Evolutionary conservation across 768 basidiomycete species (phyloP), one percentile per base, ranked within the genome.

Genomic region (Cystobasidium ongulense): DNA sequence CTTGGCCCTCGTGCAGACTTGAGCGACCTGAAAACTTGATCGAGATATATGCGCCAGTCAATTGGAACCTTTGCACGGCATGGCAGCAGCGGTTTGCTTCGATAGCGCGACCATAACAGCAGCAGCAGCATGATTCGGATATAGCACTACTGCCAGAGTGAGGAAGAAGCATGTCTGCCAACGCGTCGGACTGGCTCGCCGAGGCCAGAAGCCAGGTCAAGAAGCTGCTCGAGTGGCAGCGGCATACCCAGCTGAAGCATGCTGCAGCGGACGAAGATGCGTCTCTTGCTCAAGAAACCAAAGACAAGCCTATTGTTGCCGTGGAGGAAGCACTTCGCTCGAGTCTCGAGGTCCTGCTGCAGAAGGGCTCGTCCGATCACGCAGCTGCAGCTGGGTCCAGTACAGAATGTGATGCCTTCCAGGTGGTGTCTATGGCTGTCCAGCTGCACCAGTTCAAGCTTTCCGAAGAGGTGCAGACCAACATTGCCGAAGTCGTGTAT

Each of bases 361-460:
- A 10, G 33, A 27, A 27, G 33, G 33, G 15, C 33, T 59, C 57
- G 5, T 35, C 8, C 27, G 57, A 59, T 59, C 57, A 59, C 11
- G 29, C 23, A 2, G 5, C 27, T 5, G 33, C 57, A 59, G n/a
- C n/a, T n/a, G 46, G 46, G 15, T 50, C 57, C 27, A 27, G 11
- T 29, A 13, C 25, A 59, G 57, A 59, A 29, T 27, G 57, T 23
- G 57, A 59, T 59, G 57, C 57, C 33, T 59, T 59, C 57, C 57
- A 59, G 29, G 29, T 59, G 29, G 13, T 59, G 29, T 59, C 57
- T 15, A 59, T 59, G 33, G 57, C 57, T 5, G 57, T 59, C 25
- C 57, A 59, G 57, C 33, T 59, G 27, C 33, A 59, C 23, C 57
- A 59, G 29, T 64, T 38, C 27, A 5, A 64, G 31, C 63, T 64